phyloP scores from a whole-genome alignment of 306 rosid genomes.

The Morella rubra region DNA sequence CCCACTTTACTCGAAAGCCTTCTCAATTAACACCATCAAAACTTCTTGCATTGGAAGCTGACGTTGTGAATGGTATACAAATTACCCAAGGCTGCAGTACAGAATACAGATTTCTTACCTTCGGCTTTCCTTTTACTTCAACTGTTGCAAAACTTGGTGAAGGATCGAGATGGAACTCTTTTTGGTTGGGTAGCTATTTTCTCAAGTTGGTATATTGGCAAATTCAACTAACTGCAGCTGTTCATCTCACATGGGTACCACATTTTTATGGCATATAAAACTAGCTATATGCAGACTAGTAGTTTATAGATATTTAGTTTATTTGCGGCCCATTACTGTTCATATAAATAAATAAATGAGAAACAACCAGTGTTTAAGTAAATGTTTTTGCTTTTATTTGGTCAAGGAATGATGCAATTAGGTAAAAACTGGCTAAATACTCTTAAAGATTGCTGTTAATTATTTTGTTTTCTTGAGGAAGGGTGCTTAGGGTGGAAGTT shows the following conservation, averaged over 20 bases:
- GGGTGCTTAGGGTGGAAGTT: constrained; percentile 70
- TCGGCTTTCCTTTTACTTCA: constrained; percentile 21
- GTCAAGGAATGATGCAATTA: constrained; percentile 4
- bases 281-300: too few species aligned
- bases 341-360: constrained; percentile 9
- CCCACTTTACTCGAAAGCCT: constrained; percentile 57
- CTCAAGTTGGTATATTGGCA: constrained; percentile 69
- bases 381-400: neutral
- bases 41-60: constrained; percentile 20
- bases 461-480: constrained; percentile 38
- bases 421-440: constrained; percentile 26
- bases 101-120: constrained; percentile 18
- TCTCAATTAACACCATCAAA: constrained; percentile 32
- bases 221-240: constrained; percentile 49
- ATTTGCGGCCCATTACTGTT: neutral
- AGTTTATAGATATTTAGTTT: too few species aligned
- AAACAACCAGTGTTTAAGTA: neutral
- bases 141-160: constrained; percentile 27
- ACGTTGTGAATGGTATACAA: constrained; percentile 28
- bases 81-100: constrained; percentile 12
- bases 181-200: constrained; percentile 62
- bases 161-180: constrained; percentile 39
- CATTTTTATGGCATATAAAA: constrained; percentile 3
- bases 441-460: constrained; percentile 27
- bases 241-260: constrained; percentile 34